A percentile compares a stretch with the other conserved stretches of the same genome.
Conservation (phyloP, 345 rosid genomes). For the Melastoma malabathricum region DNA sequence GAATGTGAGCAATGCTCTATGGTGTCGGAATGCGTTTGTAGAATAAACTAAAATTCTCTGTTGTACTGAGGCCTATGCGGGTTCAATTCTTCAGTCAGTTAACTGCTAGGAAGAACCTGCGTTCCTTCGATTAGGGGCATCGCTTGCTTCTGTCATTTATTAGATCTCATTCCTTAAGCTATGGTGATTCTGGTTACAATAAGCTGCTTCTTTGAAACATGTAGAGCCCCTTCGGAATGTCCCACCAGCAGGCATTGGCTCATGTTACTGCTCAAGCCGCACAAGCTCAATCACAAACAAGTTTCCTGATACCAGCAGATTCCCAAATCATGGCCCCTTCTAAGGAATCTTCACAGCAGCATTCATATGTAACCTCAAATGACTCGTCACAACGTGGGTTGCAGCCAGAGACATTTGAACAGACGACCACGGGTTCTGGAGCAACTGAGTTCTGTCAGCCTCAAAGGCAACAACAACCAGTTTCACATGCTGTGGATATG, state of each 20-base stretch:
- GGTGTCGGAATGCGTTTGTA: too few species aligned
- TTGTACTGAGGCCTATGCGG: too few species aligned
- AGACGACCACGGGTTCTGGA: constrained; percentile 17
- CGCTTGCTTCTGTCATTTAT: too few species aligned
- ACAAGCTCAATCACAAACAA: constrained; percentile 25
- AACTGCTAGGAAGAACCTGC: too few species aligned
- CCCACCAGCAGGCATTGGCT: constrained; percentile 73
- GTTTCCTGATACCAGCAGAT: constrained; percentile 17
- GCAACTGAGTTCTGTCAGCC: constrained; percentile 21
- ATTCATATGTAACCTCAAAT: constrained; percentile 12
- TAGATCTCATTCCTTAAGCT: too few species aligned
- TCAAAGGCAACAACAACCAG: constrained; percentile 33
- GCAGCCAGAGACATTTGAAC: constrained; percentile 10
- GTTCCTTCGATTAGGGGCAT: too few species aligned
- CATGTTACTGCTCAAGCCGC: constrained; percentile 79
- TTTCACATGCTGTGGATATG: constrained; percentile 32
- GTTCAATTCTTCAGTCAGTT: too few species aligned
- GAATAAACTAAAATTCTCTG: too few species aligned
- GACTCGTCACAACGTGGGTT: neutral
- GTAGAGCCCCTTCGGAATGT: constrained; percentile 64
- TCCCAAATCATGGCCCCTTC: constrained; percentile 19
- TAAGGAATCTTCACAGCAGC: constrained; percentile 15
- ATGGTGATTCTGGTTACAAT: neutral
- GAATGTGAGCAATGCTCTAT: too few species aligned
- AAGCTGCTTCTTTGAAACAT: constrained; percentile 6